phyloP scores from a whole-genome alignment of 2,329 filamentous ascomycete genomes.

The Fusarium scirpi region DNA sequence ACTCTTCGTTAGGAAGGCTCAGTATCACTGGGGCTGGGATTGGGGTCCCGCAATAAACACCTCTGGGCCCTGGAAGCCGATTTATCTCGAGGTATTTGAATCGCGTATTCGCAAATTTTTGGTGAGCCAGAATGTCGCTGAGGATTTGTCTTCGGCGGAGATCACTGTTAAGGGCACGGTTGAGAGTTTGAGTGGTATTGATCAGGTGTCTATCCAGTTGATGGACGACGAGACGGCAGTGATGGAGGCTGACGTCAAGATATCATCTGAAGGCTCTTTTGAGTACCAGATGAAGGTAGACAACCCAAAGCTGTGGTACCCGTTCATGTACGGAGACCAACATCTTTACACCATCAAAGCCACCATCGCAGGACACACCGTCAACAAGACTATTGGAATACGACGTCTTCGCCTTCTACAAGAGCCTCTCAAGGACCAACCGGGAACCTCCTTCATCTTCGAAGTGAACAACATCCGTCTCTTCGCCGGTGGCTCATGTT shows the following conservation, averaged over 20 bases:
- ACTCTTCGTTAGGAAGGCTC: neutral
- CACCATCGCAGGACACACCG: rapidly evolving
- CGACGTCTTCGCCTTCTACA: neutral
- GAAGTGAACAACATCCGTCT: constrained; percentile 13
- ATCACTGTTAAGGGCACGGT: neutral
- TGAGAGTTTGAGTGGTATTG: rapidly evolving
- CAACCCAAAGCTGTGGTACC: neutral
- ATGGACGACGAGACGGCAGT: no score
- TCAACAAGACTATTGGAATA: neutral
- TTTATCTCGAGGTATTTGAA: neutral
- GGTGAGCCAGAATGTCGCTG: neutral
- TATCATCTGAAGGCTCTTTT: rapidly evolving
- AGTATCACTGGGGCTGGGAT: constrained; percentile 27
- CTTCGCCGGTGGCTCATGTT: neutral
- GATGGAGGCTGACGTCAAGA: no score
- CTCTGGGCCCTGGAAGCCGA: constrained; percentile 3
- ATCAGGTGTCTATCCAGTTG: neutral
- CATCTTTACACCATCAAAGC: neutral
- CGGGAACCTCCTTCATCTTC: constrained; percentile 2
- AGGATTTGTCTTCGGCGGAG: neutral
- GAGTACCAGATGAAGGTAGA: rapidly evolving
- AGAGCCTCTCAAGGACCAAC: neutral
- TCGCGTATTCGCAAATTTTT: neutral
- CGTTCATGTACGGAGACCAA: neutral
- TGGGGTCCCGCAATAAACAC: constrained; percentile 13